Evolutionary conservation across 177 flowering plant genomes (phyloP).

Genomic region (Vitis hybrid): DNA sequence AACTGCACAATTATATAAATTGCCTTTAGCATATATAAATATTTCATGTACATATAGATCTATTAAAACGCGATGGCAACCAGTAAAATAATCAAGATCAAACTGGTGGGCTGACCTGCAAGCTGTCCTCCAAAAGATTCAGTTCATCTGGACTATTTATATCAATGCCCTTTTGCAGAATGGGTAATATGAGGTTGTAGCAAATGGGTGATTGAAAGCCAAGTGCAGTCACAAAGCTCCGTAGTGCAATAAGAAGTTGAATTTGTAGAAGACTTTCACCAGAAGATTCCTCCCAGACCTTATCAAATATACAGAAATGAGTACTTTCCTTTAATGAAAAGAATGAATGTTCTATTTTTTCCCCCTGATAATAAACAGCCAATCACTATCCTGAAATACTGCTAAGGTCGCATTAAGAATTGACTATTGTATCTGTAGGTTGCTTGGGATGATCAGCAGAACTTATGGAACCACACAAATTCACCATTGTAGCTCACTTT

Average conservation of each 20-base stretch:
- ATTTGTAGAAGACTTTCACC: constrained; percentile 93
- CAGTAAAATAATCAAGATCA: not conserved
- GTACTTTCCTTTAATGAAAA: too few species aligned
- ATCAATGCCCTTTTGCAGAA: constrained; percentile 68
- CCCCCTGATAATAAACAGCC: too few species aligned
- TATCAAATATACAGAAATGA: constrained; percentile 4
- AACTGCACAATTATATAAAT: constrained; percentile 50
- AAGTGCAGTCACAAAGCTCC: constrained; percentile 81
- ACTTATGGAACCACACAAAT: too few species aligned
- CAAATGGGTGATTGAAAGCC: constrained; percentile 76
- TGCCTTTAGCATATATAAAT: not conserved
- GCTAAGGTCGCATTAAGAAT: too few species aligned
- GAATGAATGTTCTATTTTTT: too few species aligned
- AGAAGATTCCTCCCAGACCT: constrained; percentile 95
- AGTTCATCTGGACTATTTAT: constrained; percentile 86
- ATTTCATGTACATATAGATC: not conserved
- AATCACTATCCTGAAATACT: too few species aligned
- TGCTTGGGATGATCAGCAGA: too few species aligned
- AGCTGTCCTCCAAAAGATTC: constrained; percentile 86
- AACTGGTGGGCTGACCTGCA: constrained; percentile 53
- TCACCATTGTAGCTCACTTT: too few species aligned
- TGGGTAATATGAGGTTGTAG: constrained; percentile 73
- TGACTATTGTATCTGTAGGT: too few species aligned
- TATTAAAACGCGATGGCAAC: not conserved
- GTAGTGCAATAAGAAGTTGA: constrained; percentile 84